Conservation (phyloP, 768 basidiomycete species). For the Sutorius australiensis region DNA sequence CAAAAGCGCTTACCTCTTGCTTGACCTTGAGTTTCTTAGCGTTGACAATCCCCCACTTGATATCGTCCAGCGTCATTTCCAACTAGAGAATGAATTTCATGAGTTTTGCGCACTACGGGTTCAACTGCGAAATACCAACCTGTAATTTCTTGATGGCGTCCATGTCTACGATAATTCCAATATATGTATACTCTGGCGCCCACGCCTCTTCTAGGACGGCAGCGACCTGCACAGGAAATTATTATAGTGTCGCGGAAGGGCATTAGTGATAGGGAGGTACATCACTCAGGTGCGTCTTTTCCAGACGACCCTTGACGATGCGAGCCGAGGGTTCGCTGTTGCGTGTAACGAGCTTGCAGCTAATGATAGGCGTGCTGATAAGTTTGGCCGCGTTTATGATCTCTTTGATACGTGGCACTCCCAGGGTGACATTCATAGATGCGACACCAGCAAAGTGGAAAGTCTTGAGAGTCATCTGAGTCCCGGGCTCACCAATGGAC, state of each 20-base stretch:
- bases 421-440: slow-evolving; percentile 98
- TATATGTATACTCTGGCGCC: slow-evolving; percentile 89
- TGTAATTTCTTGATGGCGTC: slow-evolving; percentile 87
- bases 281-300: slow-evolving; percentile 93
- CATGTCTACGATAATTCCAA: slow-evolving; percentile 88
- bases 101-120: neutral
- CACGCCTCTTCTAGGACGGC: slow-evolving; percentile 94
- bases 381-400: slow-evolving; percentile 99
- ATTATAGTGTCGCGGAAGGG: neutral
- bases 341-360: slow-evolving; percentile 83
- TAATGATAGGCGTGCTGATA: slow-evolving; percentile 98
- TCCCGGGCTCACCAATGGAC: slow-evolving; percentile 98
- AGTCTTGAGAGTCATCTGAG: slow-evolving; percentile 99
- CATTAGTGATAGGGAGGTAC: slow-evolving; percentile 40
- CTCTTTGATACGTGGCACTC: slow-evolving; percentile 99
- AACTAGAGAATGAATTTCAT: slow-evolving; percentile 45
- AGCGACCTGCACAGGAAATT: slow-evolving; percentile 59
- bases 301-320: slow-evolving; percentile 94
- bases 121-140: slow-evolving; percentile 36
- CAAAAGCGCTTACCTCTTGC: slow-evolving; percentile 53
- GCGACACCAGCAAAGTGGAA: slow-evolving; percentile 99
- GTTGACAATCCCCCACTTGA: slow-evolving; percentile 86
- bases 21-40: slow-evolving; percentile 92
- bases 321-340: slow-evolving; percentile 92
- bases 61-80: slow-evolving; percentile 87